Evolutionary conservation across 106 monocot genomes (phyloP), one percentile per base, ranked within the genome.

Genomic region (Alisma plantagoaquatica): DNA sequence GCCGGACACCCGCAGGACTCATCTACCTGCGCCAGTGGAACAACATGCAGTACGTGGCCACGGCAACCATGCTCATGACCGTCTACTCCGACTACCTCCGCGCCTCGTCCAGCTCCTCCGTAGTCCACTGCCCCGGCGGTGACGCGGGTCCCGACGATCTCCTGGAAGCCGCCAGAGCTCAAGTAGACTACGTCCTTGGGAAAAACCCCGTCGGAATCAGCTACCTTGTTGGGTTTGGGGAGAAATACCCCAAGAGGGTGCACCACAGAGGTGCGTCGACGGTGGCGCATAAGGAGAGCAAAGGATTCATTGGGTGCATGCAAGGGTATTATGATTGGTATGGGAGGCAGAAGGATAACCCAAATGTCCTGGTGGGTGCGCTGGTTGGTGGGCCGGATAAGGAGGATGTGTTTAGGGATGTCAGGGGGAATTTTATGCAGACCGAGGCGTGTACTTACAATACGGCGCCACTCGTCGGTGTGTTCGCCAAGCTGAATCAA

Each of bases 391-490:
- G 92, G 10, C 92, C 92, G 0, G 78, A 82, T 27, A 12, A 23
- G 2, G 19, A 45, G 7, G 92, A 93, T 49, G 28, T 31, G 52
- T 93, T 93, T 41, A 27, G 60, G 53, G 92, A 93, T 16, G 56
- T 47, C 43, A 56, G 92, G 29, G 79, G 76, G 21, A 93, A 93
- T 23, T 93, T 69, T 51, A 75, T 82, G 83, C 92, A 93, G 73
- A 87, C 87, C 0, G 92, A 93, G 79, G 87, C 92, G 0, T 93
- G 92, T 51, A 93, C 92, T 0, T 93, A 93, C 30, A 93, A 93
- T 42, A 93, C 92, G 3, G 82, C 92, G 3, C 86, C 87, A 0
- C 65, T 93, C 73, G 79, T 93, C 0, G 92, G 83, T 3, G 74
- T 93, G 46, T 87, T 93, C 55, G 92, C 92, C 0, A 93, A 57